Evolutionary conservation across 768 basidiomycete species (phyloP).

Genomic region (Boletellus emodensis): DNA sequence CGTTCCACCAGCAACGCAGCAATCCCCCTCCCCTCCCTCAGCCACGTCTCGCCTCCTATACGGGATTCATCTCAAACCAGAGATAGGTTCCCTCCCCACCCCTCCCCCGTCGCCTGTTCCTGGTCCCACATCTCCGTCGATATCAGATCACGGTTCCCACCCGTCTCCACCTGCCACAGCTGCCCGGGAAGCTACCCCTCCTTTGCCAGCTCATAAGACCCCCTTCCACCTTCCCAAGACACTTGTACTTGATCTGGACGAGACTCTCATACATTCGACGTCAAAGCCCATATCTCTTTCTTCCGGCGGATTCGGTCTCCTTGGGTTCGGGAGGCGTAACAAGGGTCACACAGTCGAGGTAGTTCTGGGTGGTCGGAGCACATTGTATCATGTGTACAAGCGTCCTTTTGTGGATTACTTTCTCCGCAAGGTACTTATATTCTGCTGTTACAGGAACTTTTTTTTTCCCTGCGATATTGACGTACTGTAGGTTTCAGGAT

Average conservation of each 20-base stretch:
- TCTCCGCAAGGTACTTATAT: conserved; percentile 65
- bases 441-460: neutral
- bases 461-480: conserved; percentile 5
- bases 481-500: conserved; percentile 77
- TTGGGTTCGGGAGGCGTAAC: conserved; percentile 58
- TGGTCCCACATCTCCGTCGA: conserved; percentile 7
- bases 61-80: conserved; percentile 10
- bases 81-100: conserved; percentile 19
- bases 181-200: conserved; percentile 49
- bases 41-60: conserved; percentile 6
- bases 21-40: conserved; percentile 19
- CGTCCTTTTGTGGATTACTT: conserved; percentile 97
- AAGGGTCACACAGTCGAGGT: conserved; percentile 91
- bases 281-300: conserved; percentile 63
- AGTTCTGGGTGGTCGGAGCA: conserved; percentile 80
- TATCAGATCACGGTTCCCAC: conserved; percentile 7
- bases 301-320: conserved; percentile 52
- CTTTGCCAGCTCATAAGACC: conserved; percentile 48
- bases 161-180: conserved; percentile 19
- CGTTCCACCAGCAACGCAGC: conserved; percentile 17
- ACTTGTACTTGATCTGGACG: conserved; percentile 94
- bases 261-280: conserved; percentile 97
- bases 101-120: conserved; percentile 24
- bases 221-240: conserved; percentile 88
- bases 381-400: conserved; percentile 97